These are phyloP conservation scores for Xylaria nigripes DNA, from an alignment of 495 filamentous ascomycete species.

Conservation along the genomic window DNA sequence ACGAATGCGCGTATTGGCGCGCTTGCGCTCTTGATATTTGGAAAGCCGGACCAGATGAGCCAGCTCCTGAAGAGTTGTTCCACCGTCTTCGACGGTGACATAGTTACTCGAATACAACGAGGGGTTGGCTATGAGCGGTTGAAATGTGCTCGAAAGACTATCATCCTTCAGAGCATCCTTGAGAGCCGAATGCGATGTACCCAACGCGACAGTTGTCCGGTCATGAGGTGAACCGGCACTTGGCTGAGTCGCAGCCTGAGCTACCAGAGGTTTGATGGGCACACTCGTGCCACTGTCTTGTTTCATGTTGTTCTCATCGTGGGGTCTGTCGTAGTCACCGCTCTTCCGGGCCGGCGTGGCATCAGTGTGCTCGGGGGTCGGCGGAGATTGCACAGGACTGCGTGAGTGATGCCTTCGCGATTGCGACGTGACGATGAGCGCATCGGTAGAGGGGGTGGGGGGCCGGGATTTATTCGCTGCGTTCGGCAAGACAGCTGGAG, in stretches of 20 bases:
- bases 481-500: slow-evolving; percentile 29
- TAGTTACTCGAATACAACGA: slow-evolving; percentile 45
- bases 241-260: slow-evolving; percentile 28
- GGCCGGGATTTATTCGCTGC: slow-evolving; percentile 32
- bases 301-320: slow-evolving; percentile 31
- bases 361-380: slow-evolving; percentile 25
- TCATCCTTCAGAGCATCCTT: slow-evolving; percentile 20
- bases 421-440: slow-evolving; percentile 35
- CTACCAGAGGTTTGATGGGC: slow-evolving; percentile 39
- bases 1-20: slow-evolving; percentile 55
- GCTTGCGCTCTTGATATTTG: slow-evolving; percentile 66
- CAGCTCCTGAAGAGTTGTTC: slow-evolving; percentile 61
- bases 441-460: slow-evolving; percentile 38
- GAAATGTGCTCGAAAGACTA: slow-evolving; percentile 20
- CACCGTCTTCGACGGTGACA: slow-evolving; percentile 38
- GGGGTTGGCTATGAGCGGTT: slow-evolving; percentile 40
- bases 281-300: slow-evolving; percentile 30
- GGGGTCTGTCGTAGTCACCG: slow-evolving; percentile 30
- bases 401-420: slow-evolving; percentile 34
- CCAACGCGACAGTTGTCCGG: slow-evolving; percentile 14
- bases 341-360: slow-evolving; percentile 26
- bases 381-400: slow-evolving; percentile 31
- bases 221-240: slow-evolving; percentile 14
- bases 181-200: slow-evolving; percentile 19
- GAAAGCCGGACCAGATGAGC: slow-evolving; percentile 62